Base-by-base conservation (phyloP, 257 asterid species). In the Coffea eugenioides region DNA sequence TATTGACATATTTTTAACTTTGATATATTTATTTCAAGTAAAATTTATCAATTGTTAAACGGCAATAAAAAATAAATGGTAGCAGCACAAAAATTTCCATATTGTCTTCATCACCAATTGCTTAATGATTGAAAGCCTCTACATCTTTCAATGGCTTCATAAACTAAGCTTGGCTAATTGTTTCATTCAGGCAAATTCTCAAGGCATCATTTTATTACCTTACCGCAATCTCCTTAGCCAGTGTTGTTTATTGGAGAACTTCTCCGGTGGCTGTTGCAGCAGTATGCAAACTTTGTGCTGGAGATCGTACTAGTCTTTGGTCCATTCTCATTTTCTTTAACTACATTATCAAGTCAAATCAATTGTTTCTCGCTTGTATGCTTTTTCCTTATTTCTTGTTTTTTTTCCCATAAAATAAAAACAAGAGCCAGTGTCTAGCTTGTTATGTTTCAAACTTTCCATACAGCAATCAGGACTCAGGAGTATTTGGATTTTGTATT, bases 221-320 rank as follows among this genome's bases (percentile, higher is more conserved):
- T 2, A 39, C 41, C 71, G 83, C 98, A 21, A 93, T 95, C 86
- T 79, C 94, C 78, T 79, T 89, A 84, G 97, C 99, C 62, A 66
- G 94, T 86, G 90, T 87, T 66, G 49, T 93, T 79, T 95, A 88
- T 85, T 95, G 99, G 99, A 92, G 97, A 88, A 89, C 91, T 27
- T 75, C 98, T 73, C 97, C 99, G 18, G 86, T 93, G 73, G 92
- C 96, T 34, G 83, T 93, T 85, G 97, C 96, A 73, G 90, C 94
- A 80, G 80, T 95, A 65, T 92, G 99, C 84, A 93, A 91, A 84
- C 94, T 95, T 74, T 92, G 41, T 39, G 41, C 41, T 39, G 41
- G 99, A 79, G 99, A 93, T 82, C 98, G 99, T 95, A 92, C 36
- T 69, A 78, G 62, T 48, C 27, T 27, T 27, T 27, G 27, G 27